Evolutionary conservation across 75 land plant genomes (phyloP).

Genomic region (Pseudotsuga menziesii): DNA sequence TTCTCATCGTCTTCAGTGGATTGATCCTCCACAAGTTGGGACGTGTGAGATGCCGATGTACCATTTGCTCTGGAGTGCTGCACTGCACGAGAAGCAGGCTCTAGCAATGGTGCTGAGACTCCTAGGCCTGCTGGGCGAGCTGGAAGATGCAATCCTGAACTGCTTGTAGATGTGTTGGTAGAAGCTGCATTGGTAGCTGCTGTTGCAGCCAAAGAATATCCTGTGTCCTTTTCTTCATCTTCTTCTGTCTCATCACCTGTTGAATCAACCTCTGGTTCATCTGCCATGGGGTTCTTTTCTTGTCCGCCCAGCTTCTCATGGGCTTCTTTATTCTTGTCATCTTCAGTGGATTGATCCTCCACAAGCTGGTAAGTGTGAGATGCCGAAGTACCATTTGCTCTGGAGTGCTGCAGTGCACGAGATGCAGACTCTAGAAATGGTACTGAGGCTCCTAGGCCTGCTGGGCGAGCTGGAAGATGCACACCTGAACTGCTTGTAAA

Average conservation of each 20-base stretch:
- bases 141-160: constrained; percentile 15
- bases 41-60: constrained; percentile 14
- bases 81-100: constrained; percentile 37
- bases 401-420: constrained; percentile 34
- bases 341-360: constrained; percentile 30
- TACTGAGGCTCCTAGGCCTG: constrained; percentile 64
- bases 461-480: constrained; percentile 48
- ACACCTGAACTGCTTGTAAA: constrained; percentile 2
- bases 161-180: not conserved
- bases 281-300: constrained; percentile 5
- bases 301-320: not conserved
- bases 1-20: constrained; percentile 54
- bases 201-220: not conserved
- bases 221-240: constrained; percentile 4
- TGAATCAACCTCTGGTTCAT: not conserved
- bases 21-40: constrained; percentile 19
- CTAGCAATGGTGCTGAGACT: constrained; percentile 54
- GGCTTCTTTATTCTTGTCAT: constrained; percentile 44
- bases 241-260: not conserved
- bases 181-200: not conserved
- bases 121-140: constrained; percentile 75
- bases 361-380: constrained; percentile 11
- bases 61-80: constrained; percentile 48
- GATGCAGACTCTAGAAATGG: constrained; percentile 52
- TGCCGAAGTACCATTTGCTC: constrained; percentile 38